These are phyloP conservation scores for Rhizomucor pusillus DNA, from an alignment of 371 early-diverging fungal species.

Conservation along the genomic window DNA sequence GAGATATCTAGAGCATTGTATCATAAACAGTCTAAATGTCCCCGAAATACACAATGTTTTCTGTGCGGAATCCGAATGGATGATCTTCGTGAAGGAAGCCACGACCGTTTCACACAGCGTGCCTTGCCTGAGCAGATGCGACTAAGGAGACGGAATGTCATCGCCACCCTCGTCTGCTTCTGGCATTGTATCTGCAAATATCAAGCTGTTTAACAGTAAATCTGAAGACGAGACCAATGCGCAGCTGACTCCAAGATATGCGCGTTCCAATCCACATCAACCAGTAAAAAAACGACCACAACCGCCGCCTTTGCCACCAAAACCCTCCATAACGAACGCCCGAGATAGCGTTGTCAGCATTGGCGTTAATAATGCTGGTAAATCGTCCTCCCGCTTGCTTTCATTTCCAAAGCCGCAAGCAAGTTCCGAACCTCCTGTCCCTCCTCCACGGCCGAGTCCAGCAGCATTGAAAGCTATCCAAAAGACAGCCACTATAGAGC, in stretches of 20 bases:
- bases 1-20: no score
- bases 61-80: no score
- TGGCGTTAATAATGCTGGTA: background rate
- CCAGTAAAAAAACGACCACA: conserved; percentile 3
- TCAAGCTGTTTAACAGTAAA: conserved; percentile 24
- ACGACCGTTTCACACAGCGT: no score
- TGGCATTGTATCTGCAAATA: conserved; percentile 28
- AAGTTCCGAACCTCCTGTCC: conserved; percentile 4
- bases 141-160: conserved; percentile 8
- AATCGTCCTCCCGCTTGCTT: background rate
- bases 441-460: conserved; percentile 16
- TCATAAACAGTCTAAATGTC: no score
- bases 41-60: no score
- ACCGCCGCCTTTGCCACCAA: background rate
- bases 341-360: no score
- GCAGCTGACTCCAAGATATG: no score
- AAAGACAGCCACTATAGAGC: no score
- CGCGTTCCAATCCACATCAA: conserved; percentile 1
- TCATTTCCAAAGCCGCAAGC: no score
- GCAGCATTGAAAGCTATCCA: conserved; percentile 7
- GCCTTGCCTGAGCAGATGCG: conserved; percentile 2
- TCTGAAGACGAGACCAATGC: conserved; percentile 11
- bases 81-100: no score
- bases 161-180: conserved; percentile 19
- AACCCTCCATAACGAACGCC: no score